phyloP scores from a whole-genome alignment of 179 eudicot species.

The Spergularia azorica region DNA sequence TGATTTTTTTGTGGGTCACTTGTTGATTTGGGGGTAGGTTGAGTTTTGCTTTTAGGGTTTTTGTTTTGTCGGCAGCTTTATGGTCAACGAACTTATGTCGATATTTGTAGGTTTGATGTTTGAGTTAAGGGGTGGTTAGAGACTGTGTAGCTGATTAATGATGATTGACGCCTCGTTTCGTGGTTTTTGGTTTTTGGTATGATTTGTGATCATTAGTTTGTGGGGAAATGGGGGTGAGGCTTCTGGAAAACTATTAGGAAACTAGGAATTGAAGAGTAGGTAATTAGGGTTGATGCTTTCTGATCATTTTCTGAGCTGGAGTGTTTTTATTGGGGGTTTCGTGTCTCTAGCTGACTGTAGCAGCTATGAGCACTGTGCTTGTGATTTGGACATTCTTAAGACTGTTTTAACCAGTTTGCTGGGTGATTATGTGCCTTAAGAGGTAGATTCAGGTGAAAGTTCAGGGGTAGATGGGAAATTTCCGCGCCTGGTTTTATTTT shows the following conservation, averaged over 20 bases:
- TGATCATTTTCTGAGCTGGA: neutral
- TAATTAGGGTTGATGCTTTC: neutral
- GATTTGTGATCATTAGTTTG: neutral
- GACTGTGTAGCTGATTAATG: neutral
- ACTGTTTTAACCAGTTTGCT: neutral
- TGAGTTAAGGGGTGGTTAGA: neutral
- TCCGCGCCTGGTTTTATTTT: neutral
- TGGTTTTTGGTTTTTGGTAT: neutral
- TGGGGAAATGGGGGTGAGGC: neutral
- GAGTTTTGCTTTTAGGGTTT: slow-evolving; percentile 5
- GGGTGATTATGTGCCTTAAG: neutral
- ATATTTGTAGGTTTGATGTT: neutral
- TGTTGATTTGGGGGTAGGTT: neutral
- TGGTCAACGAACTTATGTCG: slow-evolving; percentile 11
- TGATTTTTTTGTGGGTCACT: neutral
- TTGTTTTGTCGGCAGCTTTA: neutral
- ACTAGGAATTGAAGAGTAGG: neutral
- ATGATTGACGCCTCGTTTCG: neutral
- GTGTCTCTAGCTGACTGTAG: neutral
- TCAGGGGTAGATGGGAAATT: neutral
- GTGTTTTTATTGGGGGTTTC: neutral
- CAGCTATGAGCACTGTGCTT: neutral
- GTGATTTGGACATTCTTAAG: neutral
- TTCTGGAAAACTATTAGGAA: neutral
- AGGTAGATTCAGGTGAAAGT: neutral